Evolutionary conservation across 768 basidiomycete species (phyloP).

Genomic region (Leucosporidium scottii): DNA sequence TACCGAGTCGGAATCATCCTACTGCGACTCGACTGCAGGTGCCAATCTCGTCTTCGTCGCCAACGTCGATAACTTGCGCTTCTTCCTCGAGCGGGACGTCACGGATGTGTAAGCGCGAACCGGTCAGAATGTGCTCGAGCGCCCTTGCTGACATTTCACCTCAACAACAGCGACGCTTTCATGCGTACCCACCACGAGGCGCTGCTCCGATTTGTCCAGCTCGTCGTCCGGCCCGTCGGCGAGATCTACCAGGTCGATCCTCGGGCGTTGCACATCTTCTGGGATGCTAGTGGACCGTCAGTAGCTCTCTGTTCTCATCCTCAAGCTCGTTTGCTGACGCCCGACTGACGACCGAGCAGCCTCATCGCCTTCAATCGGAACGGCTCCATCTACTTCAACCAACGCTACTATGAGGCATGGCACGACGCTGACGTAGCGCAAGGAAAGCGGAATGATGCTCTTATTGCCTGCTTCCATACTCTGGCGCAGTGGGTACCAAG

Average conservation of each 20-base stretch:
- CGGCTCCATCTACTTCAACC: conserved; percentile 79
- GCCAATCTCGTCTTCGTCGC: conserved; percentile 28
- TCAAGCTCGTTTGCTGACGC: conserved; percentile 6
- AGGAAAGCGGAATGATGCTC: conserved; percentile 56
- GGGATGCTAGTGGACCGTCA: conserved; percentile 62
- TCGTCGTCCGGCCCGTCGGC: conserved; percentile 58
- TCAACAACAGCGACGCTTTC: conserved; percentile 6
- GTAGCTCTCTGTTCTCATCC: too few species aligned
- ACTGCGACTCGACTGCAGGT: conserved; percentile 34
- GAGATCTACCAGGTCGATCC: conserved; percentile 66
- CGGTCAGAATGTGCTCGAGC: conserved; percentile 6
- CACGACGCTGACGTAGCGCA: conserved; percentile 59
- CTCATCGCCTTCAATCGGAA: conserved; percentile 88
- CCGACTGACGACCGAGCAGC: neutral
- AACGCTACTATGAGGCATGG: conserved; percentile 51
- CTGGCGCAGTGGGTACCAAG: conserved; percentile 64
- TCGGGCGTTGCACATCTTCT: conserved; percentile 74
- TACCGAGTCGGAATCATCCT: conserved; percentile 41
- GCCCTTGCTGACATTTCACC: neutral
- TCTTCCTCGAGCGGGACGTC: conserved; percentile 29
- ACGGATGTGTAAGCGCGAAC: neutral
- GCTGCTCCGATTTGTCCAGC: conserved; percentile 56
- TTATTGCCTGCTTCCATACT: conserved; percentile 85
- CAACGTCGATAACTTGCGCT: conserved; percentile 30
- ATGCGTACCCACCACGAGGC: conserved; percentile 47